Evolutionary conservation across 805 yeast species (phyloP), one percentile per base, ranked within the genome.

Genomic region (Jamesozyma gamospora): DNA sequence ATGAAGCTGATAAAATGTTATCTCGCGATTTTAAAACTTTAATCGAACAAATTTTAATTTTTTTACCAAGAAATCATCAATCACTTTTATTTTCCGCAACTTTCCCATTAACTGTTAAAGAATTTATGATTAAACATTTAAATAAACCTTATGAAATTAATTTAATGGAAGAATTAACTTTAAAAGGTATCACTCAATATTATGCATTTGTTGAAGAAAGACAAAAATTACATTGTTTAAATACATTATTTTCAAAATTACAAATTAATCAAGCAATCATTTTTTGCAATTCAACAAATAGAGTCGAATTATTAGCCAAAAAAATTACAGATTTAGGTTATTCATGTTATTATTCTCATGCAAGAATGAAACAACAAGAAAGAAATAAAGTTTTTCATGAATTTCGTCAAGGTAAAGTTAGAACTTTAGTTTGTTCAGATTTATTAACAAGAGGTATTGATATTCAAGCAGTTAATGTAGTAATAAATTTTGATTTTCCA

Each of bases 371-470:
- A 30, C 97, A 92, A 68, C 81, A 80, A 47, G 95, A 94, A 39
- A 83, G 98, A 74, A 92, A 92, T 68, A 85, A 87, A 60, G 98
- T 92, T 6, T 92, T 92, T 77, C 98, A 92, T 62, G 97, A 92
- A 64, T 92, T 92, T 64, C 83, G 98, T 72, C 95, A 86, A 61
- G 98, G 98, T 36, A 87, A 85, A 62, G 96, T 92, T 58, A 82
- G 98, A 69, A 92, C 92, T 58, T 72, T 92, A 56, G 98, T 92
- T 31, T 92, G 98, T 67, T 84, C 97, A 1, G 98, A 92, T 67
- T 71, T 92, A 46, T 74, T 92, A 48, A 90, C 97, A 25, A 83
- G 97, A 72, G 97, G 98, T 75, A 92, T 92, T 55, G 98, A 92
- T 72, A 90, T 92, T 54, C 97, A 92, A 66, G 97, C 97, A 6